Evolutionary conservation across 345 rosid genomes (phyloP).

Genomic region (Sonneratia caseolaris): DNA sequence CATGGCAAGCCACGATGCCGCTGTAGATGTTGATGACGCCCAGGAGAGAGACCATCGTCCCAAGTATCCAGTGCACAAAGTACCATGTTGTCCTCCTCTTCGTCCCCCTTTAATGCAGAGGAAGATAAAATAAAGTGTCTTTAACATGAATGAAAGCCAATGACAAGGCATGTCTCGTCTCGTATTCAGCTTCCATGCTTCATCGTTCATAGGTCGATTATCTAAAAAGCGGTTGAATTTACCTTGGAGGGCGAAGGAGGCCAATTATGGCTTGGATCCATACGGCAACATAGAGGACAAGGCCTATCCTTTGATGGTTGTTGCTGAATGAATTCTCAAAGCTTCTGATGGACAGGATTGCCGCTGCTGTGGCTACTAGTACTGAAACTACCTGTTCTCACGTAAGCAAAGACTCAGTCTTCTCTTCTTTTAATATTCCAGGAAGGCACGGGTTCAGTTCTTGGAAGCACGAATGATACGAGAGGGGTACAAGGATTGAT

Average conservation of each 20-base stretch:
- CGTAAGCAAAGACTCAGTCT: neutral
- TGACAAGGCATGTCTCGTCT: neutral
- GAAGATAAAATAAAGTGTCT: no score
- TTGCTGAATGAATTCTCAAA: slow-evolving; percentile 59
- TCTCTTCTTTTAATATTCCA: no score
- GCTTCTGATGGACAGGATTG: slow-evolving; percentile 39
- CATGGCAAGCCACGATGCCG: slow-evolving; percentile 58
- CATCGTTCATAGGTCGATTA: no score
- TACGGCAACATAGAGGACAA: slow-evolving; percentile 42
- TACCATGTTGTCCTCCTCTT: slow-evolving; percentile 66
- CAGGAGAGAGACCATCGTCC: slow-evolving; percentile 45
- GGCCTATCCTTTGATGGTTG: slow-evolving; percentile 53
- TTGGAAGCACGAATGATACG: neutral
- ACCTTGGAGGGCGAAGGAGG: slow-evolving; percentile 33
- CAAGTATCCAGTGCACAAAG: slow-evolving; percentile 68
- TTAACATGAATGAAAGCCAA: no score
- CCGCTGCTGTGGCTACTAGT: slow-evolving; percentile 45
- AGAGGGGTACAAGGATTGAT: neutral
- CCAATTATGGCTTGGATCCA: slow-evolving; percentile 54
- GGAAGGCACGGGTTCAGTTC: no score
- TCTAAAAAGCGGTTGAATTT: neutral
- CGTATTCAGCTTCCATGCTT: neutral
- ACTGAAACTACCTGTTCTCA: slow-evolving; percentile 32
- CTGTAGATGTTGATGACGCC: slow-evolving; percentile 75
- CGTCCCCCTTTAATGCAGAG: slow-evolving; percentile 40